A percentile compares a stretch with the other conserved stretches of the same genome.
Conservation (phyloP, 805 yeast genomes). For the Yamadazyma phyllophila region DNA sequence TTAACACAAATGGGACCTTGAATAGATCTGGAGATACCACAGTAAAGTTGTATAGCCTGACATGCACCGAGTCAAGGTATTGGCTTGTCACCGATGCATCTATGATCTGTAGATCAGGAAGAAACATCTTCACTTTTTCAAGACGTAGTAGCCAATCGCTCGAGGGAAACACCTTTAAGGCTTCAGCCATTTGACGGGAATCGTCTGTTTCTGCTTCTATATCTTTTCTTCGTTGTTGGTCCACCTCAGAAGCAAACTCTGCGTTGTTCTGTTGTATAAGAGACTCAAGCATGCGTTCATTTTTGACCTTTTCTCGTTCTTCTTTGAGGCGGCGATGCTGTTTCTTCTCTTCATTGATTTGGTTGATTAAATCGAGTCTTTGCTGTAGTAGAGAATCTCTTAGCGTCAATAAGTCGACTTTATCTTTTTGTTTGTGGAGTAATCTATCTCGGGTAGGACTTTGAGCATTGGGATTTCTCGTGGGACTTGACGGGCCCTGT, state of each 20-base stretch:
- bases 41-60: slow-evolving; percentile 10
- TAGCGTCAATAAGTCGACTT: slow-evolving; percentile 14
- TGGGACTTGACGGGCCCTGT: too few species aligned
- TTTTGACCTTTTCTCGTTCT: slow-evolving; percentile 11
- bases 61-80: slow-evolving; percentile 12
- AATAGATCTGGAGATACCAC: slow-evolving; percentile 12
- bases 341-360: slow-evolving; percentile 17
- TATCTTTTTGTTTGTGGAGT: slow-evolving; percentile 13
- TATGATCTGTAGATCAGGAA: slow-evolving; percentile 20
- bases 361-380: slow-evolving; percentile 9
- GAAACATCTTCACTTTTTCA: slow-evolving; percentile 23
- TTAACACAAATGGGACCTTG: slow-evolving; percentile 4
- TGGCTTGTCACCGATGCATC: slow-evolving; percentile 14
- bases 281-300: slow-evolving; percentile 17
- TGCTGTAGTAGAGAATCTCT: slow-evolving; percentile 19
- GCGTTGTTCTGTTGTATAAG: slow-evolving; percentile 21
- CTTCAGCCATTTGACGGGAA: slow-evolving; percentile 19
- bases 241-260: slow-evolving; percentile 10
- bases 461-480: neutral
- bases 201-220: slow-evolving; percentile 15
- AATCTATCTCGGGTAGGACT: neutral
- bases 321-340: slow-evolving; percentile 11
- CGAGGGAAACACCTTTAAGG: slow-evolving; percentile 36
- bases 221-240: slow-evolving; percentile 2
- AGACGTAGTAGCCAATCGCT: slow-evolving; percentile 29